Evolutionary conservation across 2,329 filamentous ascomycete species (phyloP), one percentile per base, ranked within the genome.

Genomic region (Meredithiella fracta): DNA sequence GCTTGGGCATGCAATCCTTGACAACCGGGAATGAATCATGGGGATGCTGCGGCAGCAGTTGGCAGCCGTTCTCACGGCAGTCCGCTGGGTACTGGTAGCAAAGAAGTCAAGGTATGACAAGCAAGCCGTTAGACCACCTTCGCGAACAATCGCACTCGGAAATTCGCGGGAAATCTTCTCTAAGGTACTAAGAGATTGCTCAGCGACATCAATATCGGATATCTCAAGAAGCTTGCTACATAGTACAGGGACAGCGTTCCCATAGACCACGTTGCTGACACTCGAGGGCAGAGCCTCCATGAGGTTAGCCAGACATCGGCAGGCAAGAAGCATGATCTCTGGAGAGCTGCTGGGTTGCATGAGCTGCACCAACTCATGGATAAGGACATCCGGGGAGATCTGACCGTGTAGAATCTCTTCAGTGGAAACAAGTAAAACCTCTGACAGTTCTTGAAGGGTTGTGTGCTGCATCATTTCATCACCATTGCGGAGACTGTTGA

Each of bases 131-230:
- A 98, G 73, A 9, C 92, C 92, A 51, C 92, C 94, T 70, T 97
- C 92, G 53, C 90, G 85, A 47, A 98, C 92, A 62, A 98, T 98
- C 56, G 87, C 89, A 3, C 86, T 83, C 1, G 92, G 92, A 65
- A 95, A 98, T 65, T 98, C 92, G 57, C 91, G 81, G 0, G 92
- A 98, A 52, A 98, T 96, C 70, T 97, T 98, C 66, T 97, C 90
- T 54, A 98, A 73, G 0, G 92, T 98, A 71, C 89, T 98, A 52
- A 98, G 72, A 58, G 92, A 89, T 71, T 98, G 94, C 70, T 98
- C 92, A 38, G 94, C 94, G 55, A 98, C 75, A 67, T 98, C 92
- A 66, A 98, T 98, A 67, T 91, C 98, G 60, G 91, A 85, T 49
- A 97, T 97, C 68, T 97, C 90, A 59, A 97, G 75, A 29, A 98